Evolutionary conservation across 73 alveolate genomes (phyloP).

Genomic region (Durusdinium trenchii): DNA sequence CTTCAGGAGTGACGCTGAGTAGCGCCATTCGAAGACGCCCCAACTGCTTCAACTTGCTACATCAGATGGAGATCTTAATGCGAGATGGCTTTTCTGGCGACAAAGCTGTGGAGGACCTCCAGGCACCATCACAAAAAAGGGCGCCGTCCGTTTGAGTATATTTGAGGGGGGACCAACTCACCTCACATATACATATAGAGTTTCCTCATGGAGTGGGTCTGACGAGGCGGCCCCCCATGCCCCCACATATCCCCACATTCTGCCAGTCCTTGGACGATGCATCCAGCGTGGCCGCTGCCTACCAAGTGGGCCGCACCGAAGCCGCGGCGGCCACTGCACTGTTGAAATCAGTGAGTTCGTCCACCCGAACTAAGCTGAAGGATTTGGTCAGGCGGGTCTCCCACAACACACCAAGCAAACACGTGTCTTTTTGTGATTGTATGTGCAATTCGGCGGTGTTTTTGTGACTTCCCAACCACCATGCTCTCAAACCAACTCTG

Average conservation of each 20-base stretch:
- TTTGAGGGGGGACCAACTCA: too few relatives aligned
- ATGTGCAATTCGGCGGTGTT: too few relatives aligned
- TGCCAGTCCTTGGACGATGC: neutral
- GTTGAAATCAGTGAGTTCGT: neutral
- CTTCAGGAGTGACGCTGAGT: neutral
- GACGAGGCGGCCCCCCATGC: neutral
- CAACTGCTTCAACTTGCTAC: too few relatives aligned
- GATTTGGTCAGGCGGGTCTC: neutral
- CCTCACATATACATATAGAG: too few relatives aligned
- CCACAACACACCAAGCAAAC: too few relatives aligned
- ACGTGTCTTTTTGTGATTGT: too few relatives aligned
- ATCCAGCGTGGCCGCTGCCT: neutral
- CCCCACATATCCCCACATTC: too few relatives aligned
- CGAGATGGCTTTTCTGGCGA: neutral
- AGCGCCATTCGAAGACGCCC: neutral
- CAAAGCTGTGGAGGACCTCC: neutral
- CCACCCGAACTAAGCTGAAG: neutral
- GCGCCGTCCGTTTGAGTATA: too few relatives aligned
- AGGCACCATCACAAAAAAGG: too few relatives aligned
- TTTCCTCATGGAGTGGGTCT: neutral
- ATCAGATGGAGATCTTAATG: neutral
- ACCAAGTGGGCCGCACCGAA: neutral
- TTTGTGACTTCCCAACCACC: too few relatives aligned
- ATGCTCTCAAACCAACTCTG: neutral
- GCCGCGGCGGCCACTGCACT: neutral